These are phyloP conservation scores for Chytridium lagenaria DNA, from an alignment of 371 early-diverging fungal species.

Conservation along the genomic window DNA sequence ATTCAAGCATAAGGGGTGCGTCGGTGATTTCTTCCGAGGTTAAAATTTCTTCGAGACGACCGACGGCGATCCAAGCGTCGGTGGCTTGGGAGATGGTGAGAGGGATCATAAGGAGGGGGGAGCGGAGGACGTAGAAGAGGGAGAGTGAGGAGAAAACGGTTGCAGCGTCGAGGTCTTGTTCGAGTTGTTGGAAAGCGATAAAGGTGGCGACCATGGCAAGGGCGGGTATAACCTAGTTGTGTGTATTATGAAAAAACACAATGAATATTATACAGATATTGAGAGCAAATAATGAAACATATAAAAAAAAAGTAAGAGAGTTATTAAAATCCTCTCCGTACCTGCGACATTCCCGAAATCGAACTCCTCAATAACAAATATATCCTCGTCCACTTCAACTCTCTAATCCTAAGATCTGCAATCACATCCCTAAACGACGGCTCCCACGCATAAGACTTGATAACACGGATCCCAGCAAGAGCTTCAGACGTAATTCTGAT, in stretches of 20 bases:
- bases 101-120: constrained; percentile 31
- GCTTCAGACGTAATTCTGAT: constrained; percentile 35
- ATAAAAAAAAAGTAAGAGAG: not conserved
- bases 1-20: constrained; percentile 10
- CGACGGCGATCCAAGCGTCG: constrained; percentile 30
- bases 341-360: constrained; percentile 28
- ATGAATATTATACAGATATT: no score
- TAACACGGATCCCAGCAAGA: constrained; percentile 49
- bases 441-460: constrained; percentile 44
- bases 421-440: constrained; percentile 25
- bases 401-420: constrained; percentile 16
- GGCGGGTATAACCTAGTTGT: constrained; percentile 26
- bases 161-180: constrained; percentile 16
- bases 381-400: constrained; percentile 7
- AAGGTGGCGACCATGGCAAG: constrained; percentile 35
- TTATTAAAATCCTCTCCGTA: not conserved
- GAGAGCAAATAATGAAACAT: not conserved
- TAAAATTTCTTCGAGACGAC: constrained; percentile 27
- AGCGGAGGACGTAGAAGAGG: constrained; percentile 33
- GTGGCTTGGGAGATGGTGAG: constrained; percentile 22
- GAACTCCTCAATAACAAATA: constrained; percentile 26
- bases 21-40: constrained; percentile 27
- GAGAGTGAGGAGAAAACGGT: constrained; percentile 25
- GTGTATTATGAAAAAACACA: no score
- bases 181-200: constrained; percentile 17